Conservation (phyloP, 73 alveolate genomes). For the Symbiodinium natans region DNA sequence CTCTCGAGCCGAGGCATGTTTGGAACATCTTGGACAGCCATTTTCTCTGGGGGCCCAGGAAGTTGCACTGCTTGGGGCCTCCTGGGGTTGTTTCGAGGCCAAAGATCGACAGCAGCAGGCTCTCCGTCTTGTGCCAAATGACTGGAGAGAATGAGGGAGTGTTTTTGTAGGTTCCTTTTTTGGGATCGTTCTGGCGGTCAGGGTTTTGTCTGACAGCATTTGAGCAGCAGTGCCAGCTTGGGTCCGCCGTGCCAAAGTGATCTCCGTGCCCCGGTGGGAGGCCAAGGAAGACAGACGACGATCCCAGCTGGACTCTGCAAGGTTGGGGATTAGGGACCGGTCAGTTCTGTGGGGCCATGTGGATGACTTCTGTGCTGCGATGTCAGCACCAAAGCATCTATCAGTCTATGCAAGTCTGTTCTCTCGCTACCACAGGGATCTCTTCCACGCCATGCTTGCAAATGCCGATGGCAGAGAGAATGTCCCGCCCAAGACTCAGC, state of each 20-base stretch:
- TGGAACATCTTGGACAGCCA: not conserved
- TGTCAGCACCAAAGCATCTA: too few relatives aligned
- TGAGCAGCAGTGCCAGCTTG: too few relatives aligned
- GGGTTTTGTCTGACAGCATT: too few relatives aligned
- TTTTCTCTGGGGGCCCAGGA: too few relatives aligned
- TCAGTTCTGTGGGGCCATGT: not conserved
- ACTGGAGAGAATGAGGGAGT: too few relatives aligned
- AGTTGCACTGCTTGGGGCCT: too few relatives aligned
- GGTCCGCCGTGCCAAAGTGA: too few relatives aligned
- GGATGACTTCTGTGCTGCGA: too few relatives aligned
- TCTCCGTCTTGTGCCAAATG: not conserved
- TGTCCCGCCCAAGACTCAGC: not conserved
- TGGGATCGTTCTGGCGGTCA: too few relatives aligned
- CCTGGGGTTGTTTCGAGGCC: not conserved
- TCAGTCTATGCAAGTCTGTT: not conserved
- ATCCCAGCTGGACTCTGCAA: not conserved
- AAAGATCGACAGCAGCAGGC: not conserved
- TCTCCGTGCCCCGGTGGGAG: too few relatives aligned
- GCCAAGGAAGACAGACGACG: not conserved
- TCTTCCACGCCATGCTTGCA: conserved; percentile 1
- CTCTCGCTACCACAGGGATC: not conserved
- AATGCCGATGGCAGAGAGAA: not conserved
- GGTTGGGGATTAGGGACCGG: not conserved
- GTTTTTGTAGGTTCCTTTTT: too few relatives aligned
- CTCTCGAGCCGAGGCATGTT: not conserved